phyloP scores from a whole-genome alignment of 805 yeast genomes.

The Pichia membranifaciens region DNA sequence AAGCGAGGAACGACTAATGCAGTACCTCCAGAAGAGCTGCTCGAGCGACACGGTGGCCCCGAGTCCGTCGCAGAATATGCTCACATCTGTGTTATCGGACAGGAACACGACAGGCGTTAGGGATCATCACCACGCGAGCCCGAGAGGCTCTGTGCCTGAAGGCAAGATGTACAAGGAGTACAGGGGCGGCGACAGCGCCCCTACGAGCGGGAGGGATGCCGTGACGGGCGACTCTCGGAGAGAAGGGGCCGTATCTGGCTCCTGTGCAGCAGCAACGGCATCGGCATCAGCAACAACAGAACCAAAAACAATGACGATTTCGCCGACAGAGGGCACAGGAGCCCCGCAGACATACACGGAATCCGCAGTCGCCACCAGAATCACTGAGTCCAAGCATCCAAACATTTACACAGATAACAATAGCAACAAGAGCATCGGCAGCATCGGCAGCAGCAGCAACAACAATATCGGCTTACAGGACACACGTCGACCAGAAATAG shows the following conservation, averaged over 20 bases:
- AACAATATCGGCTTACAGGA: not conserved
- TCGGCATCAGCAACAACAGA: no score
- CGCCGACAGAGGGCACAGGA: no score
- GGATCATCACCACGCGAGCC: no score
- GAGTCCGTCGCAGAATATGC: not conserved
- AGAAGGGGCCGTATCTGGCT: no score
- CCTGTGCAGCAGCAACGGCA: no score
- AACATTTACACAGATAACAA: conserved; percentile 1
- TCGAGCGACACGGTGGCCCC: not conserved
- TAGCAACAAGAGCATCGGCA: not conserved
- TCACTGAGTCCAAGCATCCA: not conserved
- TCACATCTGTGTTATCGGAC: not conserved
- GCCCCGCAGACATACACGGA: not conserved
- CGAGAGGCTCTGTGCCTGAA: no score
- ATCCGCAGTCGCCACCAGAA: not conserved
- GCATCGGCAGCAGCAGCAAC: not conserved
- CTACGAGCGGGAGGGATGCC: no score
- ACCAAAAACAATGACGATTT: no score
- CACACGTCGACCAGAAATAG: not conserved
- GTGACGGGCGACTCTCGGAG: no score
- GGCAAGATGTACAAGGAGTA: no score
- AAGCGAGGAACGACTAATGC: conserved; percentile 1
- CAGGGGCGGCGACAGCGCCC: no score
- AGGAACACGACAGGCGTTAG: no score
- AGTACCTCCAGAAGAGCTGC: conserved; percentile 6